These are phyloP conservation scores for Cudoniella acicularis DNA, from an alignment of 495 filamentous ascomycete species.

Conservation along the genomic window DNA sequence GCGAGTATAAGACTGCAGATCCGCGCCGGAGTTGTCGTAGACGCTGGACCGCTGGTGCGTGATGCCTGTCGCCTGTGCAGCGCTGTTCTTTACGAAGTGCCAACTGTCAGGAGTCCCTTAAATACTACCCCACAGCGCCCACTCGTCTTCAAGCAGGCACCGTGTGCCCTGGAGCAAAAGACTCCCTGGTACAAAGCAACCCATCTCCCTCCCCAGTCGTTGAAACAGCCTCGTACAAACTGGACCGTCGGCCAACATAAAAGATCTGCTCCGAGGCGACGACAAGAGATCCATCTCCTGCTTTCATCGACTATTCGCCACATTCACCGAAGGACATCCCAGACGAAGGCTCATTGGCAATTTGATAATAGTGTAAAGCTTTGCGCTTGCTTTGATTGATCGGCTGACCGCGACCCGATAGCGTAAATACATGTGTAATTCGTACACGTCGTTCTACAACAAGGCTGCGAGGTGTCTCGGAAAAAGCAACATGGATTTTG, in stretches of 20 bases:
- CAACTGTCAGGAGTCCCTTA: background rate
- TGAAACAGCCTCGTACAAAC: background rate
- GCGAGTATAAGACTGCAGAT: background rate
- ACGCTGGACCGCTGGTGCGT: background rate
- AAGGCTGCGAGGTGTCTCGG: background rate
- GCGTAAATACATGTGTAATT: background rate
- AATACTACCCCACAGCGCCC: background rate
- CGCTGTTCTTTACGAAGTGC: background rate
- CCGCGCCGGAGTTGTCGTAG: background rate
- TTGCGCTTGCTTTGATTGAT: background rate
- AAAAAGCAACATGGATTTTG: constrained; percentile 19
- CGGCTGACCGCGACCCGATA: background rate
- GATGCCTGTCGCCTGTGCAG: background rate
- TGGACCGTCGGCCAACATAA: background rate
- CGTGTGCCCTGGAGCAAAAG: background rate
- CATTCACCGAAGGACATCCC: background rate
- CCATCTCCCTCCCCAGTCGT: background rate
- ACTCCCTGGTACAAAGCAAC: background rate
- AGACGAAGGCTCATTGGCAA: too few relatives aligned
- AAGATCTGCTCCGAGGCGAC: too few relatives aligned
- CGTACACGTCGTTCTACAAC: background rate
- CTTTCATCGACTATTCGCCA: too few relatives aligned
- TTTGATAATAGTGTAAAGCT: too few relatives aligned
- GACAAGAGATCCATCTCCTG: too few relatives aligned
- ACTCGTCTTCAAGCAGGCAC: background rate